These are phyloP conservation scores for Dorcoceras hygrometricum DNA, from an alignment of 257 asterid genomes.

Conservation along the genomic window DNA sequence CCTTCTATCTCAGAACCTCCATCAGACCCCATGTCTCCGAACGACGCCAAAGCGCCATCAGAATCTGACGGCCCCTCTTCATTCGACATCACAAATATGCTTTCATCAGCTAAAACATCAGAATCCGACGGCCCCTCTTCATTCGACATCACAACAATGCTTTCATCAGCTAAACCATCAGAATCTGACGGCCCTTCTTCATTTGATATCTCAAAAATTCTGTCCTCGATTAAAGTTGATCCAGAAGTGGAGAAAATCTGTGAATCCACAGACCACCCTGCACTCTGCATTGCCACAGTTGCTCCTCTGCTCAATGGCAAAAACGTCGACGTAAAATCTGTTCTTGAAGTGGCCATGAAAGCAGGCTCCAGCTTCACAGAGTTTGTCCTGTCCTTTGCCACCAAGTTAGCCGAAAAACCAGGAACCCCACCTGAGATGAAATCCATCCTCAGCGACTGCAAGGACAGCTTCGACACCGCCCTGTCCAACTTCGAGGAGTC, in stretches of 20 bases:
- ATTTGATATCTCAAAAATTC: constrained; percentile 19
- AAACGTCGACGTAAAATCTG: constrained; percentile 4
- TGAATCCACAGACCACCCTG: constrained; percentile 35
- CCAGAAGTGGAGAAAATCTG: constrained; percentile 33
- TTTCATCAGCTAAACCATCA: background rate
- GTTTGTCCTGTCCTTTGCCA: constrained; percentile 20
- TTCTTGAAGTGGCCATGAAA: constrained; percentile 29
- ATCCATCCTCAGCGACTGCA: constrained; percentile 28
- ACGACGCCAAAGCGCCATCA: too few relatives aligned
- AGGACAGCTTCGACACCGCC: constrained; percentile 26
- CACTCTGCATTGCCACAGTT: constrained; percentile 33
- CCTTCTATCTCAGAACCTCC: too few relatives aligned
- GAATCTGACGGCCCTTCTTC: constrained; percentile 1
- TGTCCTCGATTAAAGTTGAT: constrained; percentile 7
- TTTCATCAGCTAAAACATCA: background rate
- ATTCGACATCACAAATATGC: constrained; percentile 18
- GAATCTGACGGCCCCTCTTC: background rate
- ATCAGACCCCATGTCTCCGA: too few relatives aligned
- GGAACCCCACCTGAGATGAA: constrained; percentile 19
- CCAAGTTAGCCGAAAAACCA: constrained; percentile 5
- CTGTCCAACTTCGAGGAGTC: constrained; percentile 32
- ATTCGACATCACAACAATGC: constrained; percentile 19
- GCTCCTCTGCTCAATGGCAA: constrained; percentile 30
- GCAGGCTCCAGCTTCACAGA: constrained; percentile 22
- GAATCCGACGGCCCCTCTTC: background rate